Conservation (phyloP, 2,329 filamentous ascomycete genomes). For the Neofusicoccum sp. region DNA sequence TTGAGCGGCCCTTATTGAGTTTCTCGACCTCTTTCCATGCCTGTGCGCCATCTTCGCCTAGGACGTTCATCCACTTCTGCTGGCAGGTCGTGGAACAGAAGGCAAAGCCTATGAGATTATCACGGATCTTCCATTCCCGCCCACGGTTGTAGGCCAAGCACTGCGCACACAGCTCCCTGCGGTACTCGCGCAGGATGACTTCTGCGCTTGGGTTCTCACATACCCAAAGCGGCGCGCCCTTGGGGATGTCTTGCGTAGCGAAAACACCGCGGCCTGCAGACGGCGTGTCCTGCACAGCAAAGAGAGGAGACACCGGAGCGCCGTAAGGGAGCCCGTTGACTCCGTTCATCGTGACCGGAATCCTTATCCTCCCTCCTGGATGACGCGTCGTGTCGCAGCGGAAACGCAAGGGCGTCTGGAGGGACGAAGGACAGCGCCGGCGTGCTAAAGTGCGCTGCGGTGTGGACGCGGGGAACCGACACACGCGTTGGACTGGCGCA, state of each 20-base stretch:
- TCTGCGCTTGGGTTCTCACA: conserved; percentile 39
- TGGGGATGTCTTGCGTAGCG: conserved; percentile 35
- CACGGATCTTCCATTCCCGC: conserved; percentile 39
- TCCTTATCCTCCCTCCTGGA: background rate
- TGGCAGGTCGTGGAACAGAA: conserved; percentile 43
- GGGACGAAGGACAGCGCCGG: background rate
- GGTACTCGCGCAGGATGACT: conserved; percentile 46
- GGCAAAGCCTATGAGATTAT: conserved; percentile 39
- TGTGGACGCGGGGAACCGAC: background rate
- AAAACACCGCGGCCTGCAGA: conserved; percentile 47
- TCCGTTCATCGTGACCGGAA: background rate
- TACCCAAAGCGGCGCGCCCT: conserved; percentile 36
- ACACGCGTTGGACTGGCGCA: background rate
- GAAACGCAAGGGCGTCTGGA: background rate
- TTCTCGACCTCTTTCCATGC: conserved; percentile 36
- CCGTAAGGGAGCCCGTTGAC: background rate
- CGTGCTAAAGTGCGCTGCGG: background rate
- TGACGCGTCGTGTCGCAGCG: background rate
- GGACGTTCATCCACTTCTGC: conserved; percentile 32
- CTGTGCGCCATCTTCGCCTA: conserved; percentile 26
- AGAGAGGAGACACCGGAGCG: conserved; percentile 26
- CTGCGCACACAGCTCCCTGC: conserved; percentile 48
- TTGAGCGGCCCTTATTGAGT: conserved; percentile 32
- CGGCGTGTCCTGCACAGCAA: conserved; percentile 41
- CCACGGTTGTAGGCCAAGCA: conserved; percentile 49